A percentile compares a stretch with the other conserved stretches of the same genome.
phyloP scores from a whole-genome alignment of 495 filamentous ascomycete species.

The Aspergillus kassunensis region DNA sequence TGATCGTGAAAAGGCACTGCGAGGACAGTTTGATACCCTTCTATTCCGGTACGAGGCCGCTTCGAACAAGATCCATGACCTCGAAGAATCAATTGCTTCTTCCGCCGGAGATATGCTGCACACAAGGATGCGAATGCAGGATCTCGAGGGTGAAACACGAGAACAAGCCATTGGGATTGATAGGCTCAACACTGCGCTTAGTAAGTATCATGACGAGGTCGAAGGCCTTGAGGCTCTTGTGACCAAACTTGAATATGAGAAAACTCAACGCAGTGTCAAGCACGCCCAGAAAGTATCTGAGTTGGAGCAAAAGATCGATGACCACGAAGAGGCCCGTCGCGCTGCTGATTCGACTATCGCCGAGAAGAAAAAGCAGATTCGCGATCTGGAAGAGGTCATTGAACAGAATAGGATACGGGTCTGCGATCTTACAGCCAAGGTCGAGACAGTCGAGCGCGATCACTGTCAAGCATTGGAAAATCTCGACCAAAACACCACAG shows the following conservation, averaged over 20 bases:
- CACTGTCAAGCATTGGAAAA: slow-evolving; percentile 18
- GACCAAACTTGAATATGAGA: slow-evolving; percentile 54
- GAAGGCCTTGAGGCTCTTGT: slow-evolving; percentile 59
- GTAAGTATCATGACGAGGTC: slow-evolving; percentile 62
- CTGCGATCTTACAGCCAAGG: slow-evolving; percentile 30
- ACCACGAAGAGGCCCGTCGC: slow-evolving; percentile 33
- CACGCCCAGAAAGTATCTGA: slow-evolving; percentile 36
- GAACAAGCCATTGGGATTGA: slow-evolving; percentile 58
- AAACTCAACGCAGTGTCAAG: slow-evolving; percentile 28
- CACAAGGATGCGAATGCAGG: slow-evolving; percentile 40
- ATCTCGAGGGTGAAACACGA: slow-evolving; percentile 48
- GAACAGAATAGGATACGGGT: slow-evolving; percentile 35
- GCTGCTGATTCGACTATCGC: slow-evolving; percentile 34
- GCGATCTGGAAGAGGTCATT: slow-evolving; percentile 36
- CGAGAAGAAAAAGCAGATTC: slow-evolving; percentile 32
- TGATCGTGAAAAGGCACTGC: slow-evolving; percentile 34
- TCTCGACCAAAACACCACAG: slow-evolving; percentile 27
- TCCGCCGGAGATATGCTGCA: slow-evolving; percentile 49
- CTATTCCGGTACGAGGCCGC: slow-evolving; percentile 36
- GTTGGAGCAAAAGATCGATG: slow-evolving; percentile 34
- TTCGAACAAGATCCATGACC: slow-evolving; percentile 42
- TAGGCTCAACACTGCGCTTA: slow-evolving; percentile 57
- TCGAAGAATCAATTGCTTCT: slow-evolving; percentile 54
- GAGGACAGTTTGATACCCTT: slow-evolving; percentile 40
- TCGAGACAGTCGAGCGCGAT: slow-evolving; percentile 33